Percentiles rank a stretch among this genome's conserved stretches.
Conservation (phyloP, 495 filamentous ascomycete genomes). For the Neurospora sp. region DNA sequence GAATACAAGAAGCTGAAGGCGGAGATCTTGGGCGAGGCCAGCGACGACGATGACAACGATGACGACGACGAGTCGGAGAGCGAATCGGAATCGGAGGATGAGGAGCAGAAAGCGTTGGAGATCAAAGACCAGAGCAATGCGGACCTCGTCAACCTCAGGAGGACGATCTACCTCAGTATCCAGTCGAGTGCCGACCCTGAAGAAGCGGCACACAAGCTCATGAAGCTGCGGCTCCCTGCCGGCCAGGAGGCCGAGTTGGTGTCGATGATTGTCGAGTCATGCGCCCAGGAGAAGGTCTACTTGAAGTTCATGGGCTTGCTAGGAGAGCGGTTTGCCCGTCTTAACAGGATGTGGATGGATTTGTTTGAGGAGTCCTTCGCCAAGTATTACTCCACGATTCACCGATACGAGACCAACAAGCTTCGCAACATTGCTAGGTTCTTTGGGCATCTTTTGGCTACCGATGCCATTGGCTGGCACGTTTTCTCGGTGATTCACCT, state of each 20-base stretch:
- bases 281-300: constrained; percentile 89
- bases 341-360: constrained; percentile 90
- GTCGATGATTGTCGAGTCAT: constrained; percentile 94
- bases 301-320: constrained; percentile 93
- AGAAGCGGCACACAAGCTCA: constrained; percentile 89
- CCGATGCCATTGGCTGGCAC: constrained; percentile 88
- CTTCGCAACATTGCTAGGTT: constrained; percentile 91
- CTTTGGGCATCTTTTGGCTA: constrained; percentile 82
- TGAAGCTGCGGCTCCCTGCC: constrained; percentile 80
- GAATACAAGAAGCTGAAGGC: constrained; percentile 82
- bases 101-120: constrained; percentile 62
- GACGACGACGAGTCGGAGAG: constrained; percentile 61
- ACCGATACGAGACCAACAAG: constrained; percentile 89
- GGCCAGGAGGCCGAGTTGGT: constrained; percentile 85
- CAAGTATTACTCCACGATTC: constrained; percentile 94
- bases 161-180: constrained; percentile 94
- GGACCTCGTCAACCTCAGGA: constrained; percentile 82
- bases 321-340: constrained; percentile 87
- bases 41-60: constrained; percentile 64
- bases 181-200: constrained; percentile 92
- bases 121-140: constrained; percentile 98
- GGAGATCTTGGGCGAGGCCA: constrained; percentile 88
- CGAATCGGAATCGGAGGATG: constrained; percentile 70
- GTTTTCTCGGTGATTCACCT: constrained; percentile 73
- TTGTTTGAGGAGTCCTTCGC: constrained; percentile 81